Base-by-base conservation (phyloP, 345 rosid species). In the Viola odorata region DNA sequence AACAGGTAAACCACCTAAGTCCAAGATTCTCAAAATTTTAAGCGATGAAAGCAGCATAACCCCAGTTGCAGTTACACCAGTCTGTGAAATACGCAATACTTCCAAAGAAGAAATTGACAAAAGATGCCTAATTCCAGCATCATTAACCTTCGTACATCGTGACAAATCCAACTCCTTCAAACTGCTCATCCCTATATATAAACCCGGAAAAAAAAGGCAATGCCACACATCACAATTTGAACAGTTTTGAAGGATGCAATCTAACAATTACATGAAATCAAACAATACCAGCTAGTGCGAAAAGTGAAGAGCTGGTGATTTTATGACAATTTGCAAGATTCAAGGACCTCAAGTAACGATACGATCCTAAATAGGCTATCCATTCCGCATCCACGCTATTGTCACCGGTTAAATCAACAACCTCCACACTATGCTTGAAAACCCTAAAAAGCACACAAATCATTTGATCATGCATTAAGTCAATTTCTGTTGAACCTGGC, bases 341-440 rank as follows among this genome's bases (percentile, higher is more conserved):
- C 60, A 94, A 73, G 40, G 73, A 74, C 8, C 68, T 70, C 50
- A 92, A 69, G 74, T 72, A 73, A 49, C 71, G 81, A 39, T 85
- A 92, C n/a, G 90, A 90, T 49, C 91, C 98, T 62, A 89, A 53
- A 69, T 87, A 92, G 0, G 94, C 97, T 85, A 83, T 78, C 99
- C 99, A 94, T 74, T 94, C 99, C 0, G 82, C 96, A 66, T 94
- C 90, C 53, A 94, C 82, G 42, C 72, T 71, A 69, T 61, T 79
- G 70, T 90, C 86, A 36, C 90, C 86, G 57, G 79, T 71, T 4
- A 92, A 79, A 75, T 89, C 87, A 47, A 87, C 70, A 12, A 66
- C 84, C 79, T 87, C 99, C 12, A 70, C 94, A 12, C 74, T 81
- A 59, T 70, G 54, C 66, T 94, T 94, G 81, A 94, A 94, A 45